Percentiles rank a stretch among this genome's conserved stretches.
phyloP scores from a whole-genome alignment of 2,329 filamentous ascomycete genomes.

The Trichoderma asperellum region DNA sequence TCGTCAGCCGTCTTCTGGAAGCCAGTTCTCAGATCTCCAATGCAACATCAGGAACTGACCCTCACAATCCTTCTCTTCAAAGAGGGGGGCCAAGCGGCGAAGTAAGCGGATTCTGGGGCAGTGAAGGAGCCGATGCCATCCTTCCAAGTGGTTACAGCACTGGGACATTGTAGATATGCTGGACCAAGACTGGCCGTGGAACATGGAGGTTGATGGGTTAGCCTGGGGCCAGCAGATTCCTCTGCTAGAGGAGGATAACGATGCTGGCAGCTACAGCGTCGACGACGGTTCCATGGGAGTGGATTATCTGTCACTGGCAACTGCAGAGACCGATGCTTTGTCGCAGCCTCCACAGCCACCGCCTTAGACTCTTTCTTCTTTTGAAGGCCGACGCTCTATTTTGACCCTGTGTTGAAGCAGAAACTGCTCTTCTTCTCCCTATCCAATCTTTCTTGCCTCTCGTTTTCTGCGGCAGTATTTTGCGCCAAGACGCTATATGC shows the following conservation, averaged over 20 bases:
- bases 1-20: constrained; percentile 67
- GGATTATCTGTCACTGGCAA: constrained; percentile 16
- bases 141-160: neutral
- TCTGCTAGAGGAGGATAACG: constrained; percentile 9
- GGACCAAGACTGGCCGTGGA: constrained; percentile 23
- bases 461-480: neutral
- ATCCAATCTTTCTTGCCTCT: neutral
- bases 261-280: neutral
- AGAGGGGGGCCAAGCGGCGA: neutral
- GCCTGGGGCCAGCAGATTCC: constrained; percentile 21
- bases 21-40: constrained; percentile 47
- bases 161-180: constrained; percentile 20
- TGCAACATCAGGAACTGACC: neutral
- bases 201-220: constrained; percentile 20
- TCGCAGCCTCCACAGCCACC: neutral
- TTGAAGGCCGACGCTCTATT: neutral
- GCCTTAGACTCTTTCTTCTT: neutral
- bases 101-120: constrained; percentile 1
- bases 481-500: neutral
- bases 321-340: neutral
- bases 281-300: constrained; percentile 17
- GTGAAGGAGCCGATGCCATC: neutral
- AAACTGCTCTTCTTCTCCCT: neutral
- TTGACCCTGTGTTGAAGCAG: neutral
- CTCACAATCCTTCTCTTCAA: neutral